phyloP scores from a whole-genome alignment of 2,329 filamentous ascomycete species.

The Colletotrichum sp. region DNA sequence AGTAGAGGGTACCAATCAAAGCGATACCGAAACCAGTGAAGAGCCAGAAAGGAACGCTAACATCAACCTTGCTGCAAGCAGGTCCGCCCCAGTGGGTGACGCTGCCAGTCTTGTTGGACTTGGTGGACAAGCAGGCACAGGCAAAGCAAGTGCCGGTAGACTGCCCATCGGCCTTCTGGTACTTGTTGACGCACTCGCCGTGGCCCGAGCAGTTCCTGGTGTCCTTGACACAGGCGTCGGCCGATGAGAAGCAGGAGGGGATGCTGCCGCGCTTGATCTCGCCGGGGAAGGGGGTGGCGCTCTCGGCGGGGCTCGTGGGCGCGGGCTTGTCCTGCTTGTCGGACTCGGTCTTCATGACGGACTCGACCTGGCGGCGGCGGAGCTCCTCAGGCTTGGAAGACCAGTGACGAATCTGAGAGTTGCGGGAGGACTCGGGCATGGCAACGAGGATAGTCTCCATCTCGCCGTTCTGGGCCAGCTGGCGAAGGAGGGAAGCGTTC shows the following conservation, averaged over 20 bases:
- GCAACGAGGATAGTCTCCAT: conserved; percentile 64
- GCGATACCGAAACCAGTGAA: conserved; percentile 77
- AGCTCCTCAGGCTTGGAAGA: conserved; percentile 46
- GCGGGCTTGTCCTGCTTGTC: conserved; percentile 26
- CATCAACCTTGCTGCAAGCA: conserved; percentile 89
- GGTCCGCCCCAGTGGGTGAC: conserved; percentile 82
- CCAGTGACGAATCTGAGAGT: conserved; percentile 43
- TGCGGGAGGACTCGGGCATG: conserved; percentile 51
- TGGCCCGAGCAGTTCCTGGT: conserved; percentile 86
- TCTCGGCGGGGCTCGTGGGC: conserved; percentile 17
- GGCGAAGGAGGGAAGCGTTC: conserved; percentile 48
- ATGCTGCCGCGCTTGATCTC: conserved; percentile 50
- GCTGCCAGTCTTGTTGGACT: conserved; percentile 58
- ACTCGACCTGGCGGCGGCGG: conserved; percentile 54
- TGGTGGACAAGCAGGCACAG: conserved; percentile 75
- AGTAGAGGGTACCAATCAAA: conserved; percentile 70
- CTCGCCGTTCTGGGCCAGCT: conserved; percentile 52
- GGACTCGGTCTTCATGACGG: conserved; percentile 41
- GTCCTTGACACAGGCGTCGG: conserved; percentile 68
- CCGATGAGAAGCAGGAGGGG: conserved; percentile 76
- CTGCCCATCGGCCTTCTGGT: conserved; percentile 45
- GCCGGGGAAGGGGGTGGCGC: conserved; percentile 35
- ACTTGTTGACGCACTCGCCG: conserved; percentile 77
- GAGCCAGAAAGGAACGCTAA: conserved; percentile 89
- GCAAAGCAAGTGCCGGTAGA: conserved; percentile 69